A percentile compares a stretch with the other conserved stretches of the same genome.
phyloP scores from a whole-genome alignment of 371 early-diverging fungal species.

The Rhizopus arrhizus region DNA sequence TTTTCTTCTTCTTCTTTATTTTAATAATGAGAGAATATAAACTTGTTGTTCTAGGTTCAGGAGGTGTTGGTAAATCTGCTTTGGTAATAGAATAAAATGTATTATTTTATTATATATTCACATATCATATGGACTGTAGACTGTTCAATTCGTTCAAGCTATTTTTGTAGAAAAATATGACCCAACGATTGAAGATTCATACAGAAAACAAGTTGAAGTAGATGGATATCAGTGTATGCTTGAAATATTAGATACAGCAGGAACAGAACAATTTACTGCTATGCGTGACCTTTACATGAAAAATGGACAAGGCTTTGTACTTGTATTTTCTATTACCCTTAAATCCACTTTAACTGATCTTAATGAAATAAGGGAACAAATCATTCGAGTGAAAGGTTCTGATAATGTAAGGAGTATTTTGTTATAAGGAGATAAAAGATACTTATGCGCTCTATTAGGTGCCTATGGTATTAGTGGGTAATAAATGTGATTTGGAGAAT shows the following conservation, averaged over 20 bases:
- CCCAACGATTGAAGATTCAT: constrained; percentile 91
- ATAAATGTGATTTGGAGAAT: constrained; percentile 84
- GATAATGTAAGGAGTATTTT: constrained; percentile 61
- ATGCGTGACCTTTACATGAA: constrained; percentile 93
- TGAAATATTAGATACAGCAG: constrained; percentile 89
- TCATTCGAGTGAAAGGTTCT: constrained; percentile 79
- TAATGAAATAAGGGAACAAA: constrained; percentile 76
- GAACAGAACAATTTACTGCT: constrained; percentile 88
- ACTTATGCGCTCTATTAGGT: constrained; percentile 52
- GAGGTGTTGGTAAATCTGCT: constrained; percentile 92
- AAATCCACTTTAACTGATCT: constrained; percentile 82
- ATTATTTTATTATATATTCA: neutral
- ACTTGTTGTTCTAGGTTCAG: constrained; percentile 87
- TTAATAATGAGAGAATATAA: constrained; percentile 75
- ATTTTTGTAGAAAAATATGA: constrained; percentile 91
- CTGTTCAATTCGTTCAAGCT: constrained; percentile 89
- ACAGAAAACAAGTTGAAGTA: constrained; percentile 86
- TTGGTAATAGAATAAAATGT: constrained; percentile 60
- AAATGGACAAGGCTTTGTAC: constrained; percentile 86
- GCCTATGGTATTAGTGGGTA: constrained; percentile 85
- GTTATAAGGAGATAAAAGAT: neutral
- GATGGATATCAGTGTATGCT: constrained; percentile 87
- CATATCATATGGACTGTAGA: constrained; percentile 49
- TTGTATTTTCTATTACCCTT: constrained; percentile 87
- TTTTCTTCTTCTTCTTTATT: neutral